Evolutionary conservation across 768 basidiomycete species (phyloP).

Genomic region (Calocybe cyanea): DNA sequence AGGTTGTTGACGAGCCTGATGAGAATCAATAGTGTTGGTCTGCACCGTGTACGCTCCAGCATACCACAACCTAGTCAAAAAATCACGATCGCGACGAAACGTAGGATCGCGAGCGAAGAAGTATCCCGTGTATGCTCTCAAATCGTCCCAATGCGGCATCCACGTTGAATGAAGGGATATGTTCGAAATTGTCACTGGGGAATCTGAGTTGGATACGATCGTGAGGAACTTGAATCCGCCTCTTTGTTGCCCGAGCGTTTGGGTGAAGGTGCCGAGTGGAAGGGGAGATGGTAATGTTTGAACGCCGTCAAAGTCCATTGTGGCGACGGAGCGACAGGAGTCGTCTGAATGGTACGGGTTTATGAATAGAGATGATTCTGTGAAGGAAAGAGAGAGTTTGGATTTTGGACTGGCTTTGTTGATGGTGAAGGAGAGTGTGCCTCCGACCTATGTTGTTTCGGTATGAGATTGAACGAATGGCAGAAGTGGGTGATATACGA

Average conservation of each 20-base stretch:
- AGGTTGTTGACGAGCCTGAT: constrained; percentile 31
- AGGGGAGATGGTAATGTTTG: constrained; percentile 28
- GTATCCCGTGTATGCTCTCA: constrained; percentile 44
- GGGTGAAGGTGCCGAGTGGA: constrained; percentile 25
- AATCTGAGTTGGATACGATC: constrained; percentile 33
- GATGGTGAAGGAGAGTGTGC: constrained; percentile 27
- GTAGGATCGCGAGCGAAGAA: constrained; percentile 39
- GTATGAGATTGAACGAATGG: not conserved
- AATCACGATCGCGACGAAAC: constrained; percentile 40
- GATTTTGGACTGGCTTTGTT: constrained; percentile 23
- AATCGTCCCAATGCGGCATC: constrained; percentile 43
- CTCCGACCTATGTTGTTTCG: constrained; percentile 23
- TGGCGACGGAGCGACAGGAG: constrained; percentile 23
- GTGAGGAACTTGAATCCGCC: constrained; percentile 49
- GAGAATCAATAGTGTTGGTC: constrained; percentile 40
- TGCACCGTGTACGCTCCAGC: constrained; percentile 54
- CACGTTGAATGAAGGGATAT: constrained; percentile 40
- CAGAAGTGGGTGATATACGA: not conserved
- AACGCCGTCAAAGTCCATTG: constrained; percentile 30
- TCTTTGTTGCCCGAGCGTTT: constrained; percentile 34
- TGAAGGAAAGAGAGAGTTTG: constrained; percentile 42
- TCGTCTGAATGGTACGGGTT: constrained; percentile 40
- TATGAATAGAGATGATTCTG: constrained; percentile 47
- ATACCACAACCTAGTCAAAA: constrained; percentile 51
- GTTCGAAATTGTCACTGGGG: constrained; percentile 37